Evolutionary conservation across 345 rosid genomes (phyloP).

Genomic region (Eucalyptus tenuipes): DNA sequence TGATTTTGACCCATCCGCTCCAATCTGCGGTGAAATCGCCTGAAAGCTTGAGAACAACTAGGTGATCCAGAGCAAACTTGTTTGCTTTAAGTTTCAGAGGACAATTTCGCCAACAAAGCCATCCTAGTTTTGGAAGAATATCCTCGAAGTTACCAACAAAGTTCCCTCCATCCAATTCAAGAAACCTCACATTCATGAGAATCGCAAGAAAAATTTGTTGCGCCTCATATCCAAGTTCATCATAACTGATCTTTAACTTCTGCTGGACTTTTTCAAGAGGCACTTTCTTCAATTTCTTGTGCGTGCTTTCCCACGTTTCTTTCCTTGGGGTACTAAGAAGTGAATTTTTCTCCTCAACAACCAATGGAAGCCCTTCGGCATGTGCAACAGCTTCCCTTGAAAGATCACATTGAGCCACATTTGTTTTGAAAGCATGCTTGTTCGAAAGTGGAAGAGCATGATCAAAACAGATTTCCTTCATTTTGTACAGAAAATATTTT

Average conservation of each 20-base stretch:
- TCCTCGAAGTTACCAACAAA: neutral
- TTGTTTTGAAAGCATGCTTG: neutral
- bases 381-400: neutral
- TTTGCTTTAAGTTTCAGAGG: neutral
- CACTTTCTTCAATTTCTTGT: neutral
- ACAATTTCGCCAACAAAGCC: neutral
- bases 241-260: neutral
- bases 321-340: neutral
- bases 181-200: neutral
- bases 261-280: accelerated
- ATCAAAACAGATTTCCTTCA: neutral
- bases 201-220: neutral
- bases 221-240: neutral
- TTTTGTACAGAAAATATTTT: neutral
- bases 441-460: neutral
- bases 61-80: neutral
- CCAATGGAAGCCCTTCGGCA: neutral
- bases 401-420: neutral
- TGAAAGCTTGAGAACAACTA: neutral
- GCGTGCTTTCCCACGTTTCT: neutral
- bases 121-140: neutral
- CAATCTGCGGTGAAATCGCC: neutral
- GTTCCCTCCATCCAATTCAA: neutral
- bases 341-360: neutral
- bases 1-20: neutral